Percentiles rank a stretch among this genome's conserved stretches.
Conservation (phyloP, 305 asterid species). For the Fraxinus baroniana region DNA sequence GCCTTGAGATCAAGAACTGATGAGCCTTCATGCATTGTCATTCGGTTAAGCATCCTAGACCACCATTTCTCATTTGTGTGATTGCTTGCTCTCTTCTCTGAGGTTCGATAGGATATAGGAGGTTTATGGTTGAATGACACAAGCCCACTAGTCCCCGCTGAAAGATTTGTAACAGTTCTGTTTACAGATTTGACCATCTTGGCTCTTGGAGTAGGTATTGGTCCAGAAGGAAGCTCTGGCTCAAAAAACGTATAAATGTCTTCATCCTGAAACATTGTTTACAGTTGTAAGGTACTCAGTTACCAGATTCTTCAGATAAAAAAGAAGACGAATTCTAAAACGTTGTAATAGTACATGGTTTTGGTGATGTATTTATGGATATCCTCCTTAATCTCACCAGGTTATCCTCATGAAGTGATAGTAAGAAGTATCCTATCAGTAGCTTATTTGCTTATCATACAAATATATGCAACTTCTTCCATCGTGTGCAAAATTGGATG, state of each 20-base stretch:
- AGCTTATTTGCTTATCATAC: not conserved
- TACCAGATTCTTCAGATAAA: not conserved
- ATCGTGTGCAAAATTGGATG: not conserved
- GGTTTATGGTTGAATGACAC: slow-evolving; percentile 38
- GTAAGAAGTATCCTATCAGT: not conserved
- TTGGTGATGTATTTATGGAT: not conserved
- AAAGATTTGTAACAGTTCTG: slow-evolving; percentile 33
- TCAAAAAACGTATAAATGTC: slow-evolving; percentile 83
- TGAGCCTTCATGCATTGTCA: slow-evolving; percentile 69
- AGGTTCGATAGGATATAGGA: slow-evolving; percentile 32
- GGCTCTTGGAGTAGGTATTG: slow-evolving; percentile 44
- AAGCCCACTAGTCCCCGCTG: slow-evolving; percentile 38
- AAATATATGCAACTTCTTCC: not conserved
- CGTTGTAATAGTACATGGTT: not conserved
- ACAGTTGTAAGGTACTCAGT: not conserved
- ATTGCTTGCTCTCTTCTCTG: slow-evolving; percentile 41
- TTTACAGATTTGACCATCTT: slow-evolving; percentile 49
- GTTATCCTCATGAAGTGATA: not conserved
- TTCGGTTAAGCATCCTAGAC: slow-evolving; percentile 54
- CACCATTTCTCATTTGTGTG: slow-evolving; percentile 56
- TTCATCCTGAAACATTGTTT: slow-evolving; percentile 58
- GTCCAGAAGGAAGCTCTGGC: slow-evolving; percentile 74
- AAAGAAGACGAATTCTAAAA: not conserved
- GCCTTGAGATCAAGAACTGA: slow-evolving; percentile 83
- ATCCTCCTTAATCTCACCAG: not conserved